Percentiles rank a stretch among this genome's conserved stretches.
Evolutionary conservation across 108 stramenopile genomes (phyloP).

Genomic region (Pseudonitzschia pungens): DNA sequence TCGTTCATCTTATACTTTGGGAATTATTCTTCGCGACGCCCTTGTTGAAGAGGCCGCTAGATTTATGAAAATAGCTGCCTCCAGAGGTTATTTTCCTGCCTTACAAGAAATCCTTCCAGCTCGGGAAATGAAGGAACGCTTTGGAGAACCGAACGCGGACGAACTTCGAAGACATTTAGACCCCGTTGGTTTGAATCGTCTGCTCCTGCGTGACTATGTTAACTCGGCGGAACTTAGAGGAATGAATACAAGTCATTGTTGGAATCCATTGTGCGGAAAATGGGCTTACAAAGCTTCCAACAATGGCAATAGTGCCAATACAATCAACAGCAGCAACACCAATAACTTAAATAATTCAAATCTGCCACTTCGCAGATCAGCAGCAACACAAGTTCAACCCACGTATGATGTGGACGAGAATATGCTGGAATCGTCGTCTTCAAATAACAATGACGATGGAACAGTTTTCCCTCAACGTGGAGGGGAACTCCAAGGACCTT

Average conservation of each 20-base stretch:
- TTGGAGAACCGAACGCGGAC: slow-evolving; percentile 72
- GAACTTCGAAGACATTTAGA: slow-evolving; percentile 64
- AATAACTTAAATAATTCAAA: slow-evolving; percentile 5
- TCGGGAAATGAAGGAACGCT: slow-evolving; percentile 65
- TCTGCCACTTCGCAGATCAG: slow-evolving; percentile 35
- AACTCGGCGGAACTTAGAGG: slow-evolving; percentile 51
- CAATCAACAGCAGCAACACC: background rate
- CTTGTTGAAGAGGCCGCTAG: slow-evolving; percentile 52
- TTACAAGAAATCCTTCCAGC: slow-evolving; percentile 69
- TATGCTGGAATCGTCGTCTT: slow-evolving; percentile 1
- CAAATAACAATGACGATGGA: background rate
- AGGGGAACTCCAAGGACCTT: background rate
- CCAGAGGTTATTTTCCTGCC: slow-evolving; percentile 61
- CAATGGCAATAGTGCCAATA: slow-evolving; percentile 1
- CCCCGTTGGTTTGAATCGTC: slow-evolving; percentile 64
- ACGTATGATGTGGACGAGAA: slow-evolving; percentile 16
- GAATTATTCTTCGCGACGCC: slow-evolving; percentile 76
- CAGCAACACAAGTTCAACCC: slow-evolving; percentile 10
- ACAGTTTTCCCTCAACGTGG: slow-evolving; percentile 8
- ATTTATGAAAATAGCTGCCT: slow-evolving; percentile 58
- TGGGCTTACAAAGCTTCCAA: slow-evolving; percentile 80
- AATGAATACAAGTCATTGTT: slow-evolving; percentile 82
- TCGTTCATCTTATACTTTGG: slow-evolving; percentile 69
- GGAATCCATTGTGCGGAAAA: slow-evolving; percentile 85
- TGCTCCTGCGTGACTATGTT: slow-evolving; percentile 68